Base-by-base conservation (phyloP, 2,329 filamentous ascomycete genomes). In the Aureobasidium leucospermi region DNA sequence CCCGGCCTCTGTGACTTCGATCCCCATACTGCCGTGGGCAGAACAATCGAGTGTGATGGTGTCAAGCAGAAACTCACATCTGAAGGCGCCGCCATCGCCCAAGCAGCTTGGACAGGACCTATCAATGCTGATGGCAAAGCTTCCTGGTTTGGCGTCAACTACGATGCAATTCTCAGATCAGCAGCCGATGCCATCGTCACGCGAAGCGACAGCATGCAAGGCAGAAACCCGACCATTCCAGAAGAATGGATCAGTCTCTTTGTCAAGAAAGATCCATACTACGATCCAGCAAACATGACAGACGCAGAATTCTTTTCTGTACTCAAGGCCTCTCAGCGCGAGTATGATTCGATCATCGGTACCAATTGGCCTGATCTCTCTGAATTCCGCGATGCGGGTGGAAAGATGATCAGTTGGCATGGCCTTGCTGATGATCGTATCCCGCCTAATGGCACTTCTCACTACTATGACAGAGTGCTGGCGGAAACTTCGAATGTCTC, bases 351-450 rank as follows among this genome's bases (percentile, higher is more conserved):
- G 2, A 68, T 74, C 38, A 73, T 77, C 11, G 71, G 69, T 6
- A 74, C 73, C 0, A 58, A 66, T 19, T 66, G 75, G 45, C 70
- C 74, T 1, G 70, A 77, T 60, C 67, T 78, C 0, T 66, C 68
- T 0, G 64, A 52, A 0, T 78, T 78, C 64, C 68, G 67, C 31
- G 52, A 64, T 1, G 59, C 63, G 1, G 75, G 74, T 0, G 74
- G 70, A 1, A 79, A 78, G 61, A 69, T 79, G 65, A 68, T 79
- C 15, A 72, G 69, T 1, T 78, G 72, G 70, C 75, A 78, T 55
- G 76, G 76, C 0, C 61, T 74, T 6, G 69, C 68, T 2, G 74
- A 77, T 61, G 61, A 70, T 19, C 61, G 75, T 11, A 76, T 78
- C 59, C 65, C 67, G 23, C 66, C 71, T 1, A 67, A 70, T 8